Evolutionary conservation across 176 grass and related monocot genomes (phyloP), one percentile per base, ranked within the genome.

Genomic region (Zea luxurians): DNA sequence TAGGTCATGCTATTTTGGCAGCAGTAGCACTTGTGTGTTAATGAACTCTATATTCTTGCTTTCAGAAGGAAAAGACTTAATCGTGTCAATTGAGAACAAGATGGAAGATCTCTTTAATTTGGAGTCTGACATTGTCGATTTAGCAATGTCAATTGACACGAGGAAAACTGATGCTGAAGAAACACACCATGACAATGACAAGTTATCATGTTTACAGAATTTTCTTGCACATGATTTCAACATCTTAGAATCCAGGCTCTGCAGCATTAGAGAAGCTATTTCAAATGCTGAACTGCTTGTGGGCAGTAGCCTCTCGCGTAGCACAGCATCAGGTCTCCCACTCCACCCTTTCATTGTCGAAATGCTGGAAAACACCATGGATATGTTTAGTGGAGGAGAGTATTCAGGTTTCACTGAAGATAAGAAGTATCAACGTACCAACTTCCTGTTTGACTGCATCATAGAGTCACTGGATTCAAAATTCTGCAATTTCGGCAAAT

Each of bases 391-490:
- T 58, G 79, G 41, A 59, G 8, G 71, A 12, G 75, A 72, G 15
- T 68, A 11, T 47, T 41, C 50, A 4, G 73, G 44, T 35, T 55
- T 81, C 49, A 71, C 76, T 21, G 84, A 87, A 48, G 86, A 89
- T 16, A 82, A 81, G 62, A 72, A 57, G 3, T 81, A 73, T 62
- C 79, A 80, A 8, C 72, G 76, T 2, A 86, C 73, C 34, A 88
- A 90, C 59, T 91, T 91, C 67, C 44, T 97, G 11, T 93, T 92
- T 9, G 89, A 97, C 78, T 93, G 91, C 84, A 91, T 97, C 11
- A 61, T 92, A 4, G 84, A 97, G 37, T 92, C 76, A 20, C 66
- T 97, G 80, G 80, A 91, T 77, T 77, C 43, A 2, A 97, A 80
- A 50, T 93, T 84, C 60, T 15, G 86, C 4, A 41, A 83, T 21